Evolutionary conservation across 257 asterid genomes (phyloP).

Genomic region (Solanum pinnatisectum): DNA sequence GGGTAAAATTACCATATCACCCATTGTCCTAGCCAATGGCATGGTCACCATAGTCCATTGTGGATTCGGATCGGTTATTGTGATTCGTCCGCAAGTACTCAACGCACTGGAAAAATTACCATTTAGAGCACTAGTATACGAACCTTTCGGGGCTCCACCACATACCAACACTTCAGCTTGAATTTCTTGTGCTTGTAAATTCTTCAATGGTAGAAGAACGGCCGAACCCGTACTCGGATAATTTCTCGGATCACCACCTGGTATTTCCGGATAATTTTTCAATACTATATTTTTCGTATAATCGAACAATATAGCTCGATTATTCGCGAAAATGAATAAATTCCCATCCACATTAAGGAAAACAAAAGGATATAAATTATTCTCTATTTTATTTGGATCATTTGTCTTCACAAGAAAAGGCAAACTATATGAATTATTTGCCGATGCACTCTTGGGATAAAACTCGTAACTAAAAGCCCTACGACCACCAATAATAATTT

Average conservation of each 20-base stretch:
- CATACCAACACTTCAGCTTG: slow-evolving; percentile 12
- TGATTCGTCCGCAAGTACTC: slow-evolving; percentile 9
- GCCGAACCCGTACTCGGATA: slow-evolving; percentile 16
- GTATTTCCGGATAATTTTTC: slow-evolving; percentile 1
- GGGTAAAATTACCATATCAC: slow-evolving; percentile 16
- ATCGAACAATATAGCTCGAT: slow-evolving; percentile 15
- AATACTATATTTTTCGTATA: not conserved
- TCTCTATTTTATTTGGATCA: slow-evolving; percentile 6
- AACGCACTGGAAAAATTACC: slow-evolving; percentile 1
- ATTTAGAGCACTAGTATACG: slow-evolving; percentile 1
- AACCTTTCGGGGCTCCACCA: slow-evolving; percentile 18
- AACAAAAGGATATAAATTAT: slow-evolving; percentile 23
- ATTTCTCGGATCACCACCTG: slow-evolving; percentile 8
- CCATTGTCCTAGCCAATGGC: slow-evolving; percentile 16
- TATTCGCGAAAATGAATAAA: slow-evolving; percentile 18
- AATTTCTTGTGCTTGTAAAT: not conserved
- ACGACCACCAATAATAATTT: slow-evolving; percentile 16
- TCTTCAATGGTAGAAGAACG: slow-evolving; percentile 11
- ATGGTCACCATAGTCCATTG: slow-evolving; percentile 9
- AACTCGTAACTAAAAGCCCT: slow-evolving; percentile 12
- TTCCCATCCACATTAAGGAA: slow-evolving; percentile 19
- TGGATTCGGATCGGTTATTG: slow-evolving; percentile 6
- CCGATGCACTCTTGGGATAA: slow-evolving; percentile 1
- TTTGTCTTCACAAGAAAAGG: slow-evolving; percentile 14
- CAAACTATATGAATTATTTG: not conserved